Base-by-base conservation (phyloP, 176 grass and related monocot species). In the Ensete ventricosum region DNA sequence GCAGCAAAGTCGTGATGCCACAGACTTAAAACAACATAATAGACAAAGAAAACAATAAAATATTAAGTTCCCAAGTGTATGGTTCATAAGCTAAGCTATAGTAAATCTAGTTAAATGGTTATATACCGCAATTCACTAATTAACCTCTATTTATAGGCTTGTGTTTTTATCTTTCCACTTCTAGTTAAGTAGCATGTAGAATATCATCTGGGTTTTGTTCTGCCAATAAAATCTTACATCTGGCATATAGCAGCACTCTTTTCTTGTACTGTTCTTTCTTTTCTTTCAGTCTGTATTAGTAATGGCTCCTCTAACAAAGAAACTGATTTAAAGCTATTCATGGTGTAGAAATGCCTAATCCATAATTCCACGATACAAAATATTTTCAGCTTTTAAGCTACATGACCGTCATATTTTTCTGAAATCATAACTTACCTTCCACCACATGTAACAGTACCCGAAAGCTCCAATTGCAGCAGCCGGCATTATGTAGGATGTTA, bases 391-490 rank as follows among this genome's bases (percentile, higher is more conserved):
- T 17, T 58, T 11, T 2, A 17, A 17, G n/a, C 4, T 6, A 57
- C 54, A 11, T 57, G 4, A 49, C 12, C 48, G 5, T 70, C 27
- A 8, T 53, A 14, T 24, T 24, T 54, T 14, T 14, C 3, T 54
- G 52, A 24, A 73, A 27, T 53, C 1, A n/a, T 52, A 86, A 73
- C 70, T 80, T 93, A 84, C 94, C 88, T 93, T 98, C 86, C 85
- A 98, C 87, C 90, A 90, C 88, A 98, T 89, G n/a, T 98, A 98
- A 79, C 88, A 98, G 87, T 98, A 98, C 68, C 94, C 94, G 59
- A 91, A 75, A 75, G 88, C 83, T 79, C 94, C 94, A 91, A 98
- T 73, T 78, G 94, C 84, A 76, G 90, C 88, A 73, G 90, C 90
- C 62, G 94, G 94, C 29, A 98, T 79, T 89, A 98, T 85, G 83